phyloP scores from a whole-genome alignment of 805 yeast species.

The Teunomyces cretensis region DNA sequence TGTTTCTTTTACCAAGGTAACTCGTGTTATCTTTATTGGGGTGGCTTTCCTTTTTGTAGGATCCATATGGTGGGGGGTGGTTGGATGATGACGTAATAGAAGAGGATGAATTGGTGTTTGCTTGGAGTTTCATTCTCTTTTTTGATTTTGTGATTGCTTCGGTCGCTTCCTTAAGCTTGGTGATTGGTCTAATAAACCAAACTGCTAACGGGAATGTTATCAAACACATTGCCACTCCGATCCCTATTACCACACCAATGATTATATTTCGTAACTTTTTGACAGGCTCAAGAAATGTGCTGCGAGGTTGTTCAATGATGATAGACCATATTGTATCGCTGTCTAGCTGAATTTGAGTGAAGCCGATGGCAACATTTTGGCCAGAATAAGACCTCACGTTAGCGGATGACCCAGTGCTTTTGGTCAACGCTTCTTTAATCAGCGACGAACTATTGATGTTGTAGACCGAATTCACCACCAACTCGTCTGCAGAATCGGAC shows the following conservation, averaged over 20 bases:
- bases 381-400: constrained; percentile 22
- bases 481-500: constrained; percentile 3
- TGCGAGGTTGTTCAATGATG: constrained; percentile 61
- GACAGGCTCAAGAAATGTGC: constrained; percentile 62
- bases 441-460: constrained; percentile 27
- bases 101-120: not conserved
- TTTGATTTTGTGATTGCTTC: constrained; percentile 59
- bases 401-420: constrained; percentile 28
- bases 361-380: constrained; percentile 35
- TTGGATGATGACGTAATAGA: constrained; percentile 1
- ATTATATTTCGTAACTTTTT: constrained; percentile 63
- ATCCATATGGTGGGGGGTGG: not conserved
- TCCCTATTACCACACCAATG: constrained; percentile 74
- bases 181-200: constrained; percentile 80
- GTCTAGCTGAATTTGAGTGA: constrained; percentile 27
- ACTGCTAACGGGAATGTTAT: constrained; percentile 83
- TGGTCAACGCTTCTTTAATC: constrained; percentile 27
- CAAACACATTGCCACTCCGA: constrained; percentile 70
- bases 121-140: constrained; percentile 13
- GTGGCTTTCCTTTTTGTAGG: not conserved
- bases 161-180: constrained; percentile 76
- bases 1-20: constrained; percentile 14
- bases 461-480: constrained; percentile 23
- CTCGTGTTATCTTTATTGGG: not conserved
- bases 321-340: constrained; percentile 63